phyloP scores from a whole-genome alignment of 2,329 filamentous ascomycete genomes.

The Sclerotinia subarctica region DNA sequence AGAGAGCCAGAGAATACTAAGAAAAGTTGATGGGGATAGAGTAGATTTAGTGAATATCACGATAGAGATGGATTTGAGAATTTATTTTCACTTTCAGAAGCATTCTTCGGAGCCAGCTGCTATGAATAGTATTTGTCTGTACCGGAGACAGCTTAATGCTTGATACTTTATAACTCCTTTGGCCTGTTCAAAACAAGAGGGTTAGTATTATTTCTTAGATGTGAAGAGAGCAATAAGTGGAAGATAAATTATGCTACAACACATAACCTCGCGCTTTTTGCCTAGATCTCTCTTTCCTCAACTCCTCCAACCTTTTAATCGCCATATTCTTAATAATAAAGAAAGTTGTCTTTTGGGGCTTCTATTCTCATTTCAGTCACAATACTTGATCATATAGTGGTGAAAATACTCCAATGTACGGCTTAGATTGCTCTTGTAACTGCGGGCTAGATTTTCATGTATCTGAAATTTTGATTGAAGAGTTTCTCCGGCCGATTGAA shows the following conservation, averaged over 20 bases:
- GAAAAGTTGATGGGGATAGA: no score
- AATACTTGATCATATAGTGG: not conserved
- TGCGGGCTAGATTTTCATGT: not conserved
- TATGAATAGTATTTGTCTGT: not conserved
- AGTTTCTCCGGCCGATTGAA: not conserved
- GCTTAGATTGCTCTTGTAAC: not conserved
- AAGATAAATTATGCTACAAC: not conserved
- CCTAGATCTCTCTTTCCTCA: not conserved
- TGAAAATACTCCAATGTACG: not conserved
- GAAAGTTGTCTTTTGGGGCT: accelerated
- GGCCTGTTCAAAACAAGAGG: not conserved
- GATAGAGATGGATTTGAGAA: no score
- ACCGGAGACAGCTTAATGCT: not conserved
- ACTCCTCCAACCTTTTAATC: not conserved
- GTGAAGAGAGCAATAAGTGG: not conserved
- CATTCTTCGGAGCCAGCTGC: no score
- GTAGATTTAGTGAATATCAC: not conserved
- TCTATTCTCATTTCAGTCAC: not conserved
- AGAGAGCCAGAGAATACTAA: no score
- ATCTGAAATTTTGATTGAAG: not conserved
- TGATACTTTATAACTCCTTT: not conserved
- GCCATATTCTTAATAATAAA: accelerated
- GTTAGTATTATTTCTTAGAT: not conserved
- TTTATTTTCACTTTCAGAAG: not conserved
- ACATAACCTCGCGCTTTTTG: not conserved